These are phyloP conservation scores for Bjerkandera adusta DNA, from an alignment of 1,284 basidiomycete species.

Conservation along the genomic window DNA sequence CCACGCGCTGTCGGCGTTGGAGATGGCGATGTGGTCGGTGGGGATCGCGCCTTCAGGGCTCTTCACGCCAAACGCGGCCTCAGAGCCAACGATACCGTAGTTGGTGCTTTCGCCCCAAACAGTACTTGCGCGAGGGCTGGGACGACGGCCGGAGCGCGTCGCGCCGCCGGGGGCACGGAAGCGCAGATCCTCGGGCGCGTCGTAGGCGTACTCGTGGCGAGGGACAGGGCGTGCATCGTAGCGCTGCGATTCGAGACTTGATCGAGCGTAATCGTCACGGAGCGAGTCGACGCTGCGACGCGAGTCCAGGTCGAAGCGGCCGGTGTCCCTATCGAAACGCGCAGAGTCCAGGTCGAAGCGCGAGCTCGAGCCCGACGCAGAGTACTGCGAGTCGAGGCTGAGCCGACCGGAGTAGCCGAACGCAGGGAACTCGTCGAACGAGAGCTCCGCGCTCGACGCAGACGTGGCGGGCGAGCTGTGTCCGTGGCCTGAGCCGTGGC, in stretches of 20 bases:
- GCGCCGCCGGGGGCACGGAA: slow-evolving; percentile 3
- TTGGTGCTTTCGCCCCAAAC: too few relatives aligned
- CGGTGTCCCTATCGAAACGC: neutral
- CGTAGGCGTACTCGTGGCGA: too few relatives aligned
- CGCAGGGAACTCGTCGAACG: slow-evolving; percentile 58
- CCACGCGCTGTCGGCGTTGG: slow-evolving; percentile 60
- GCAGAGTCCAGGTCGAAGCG: neutral
- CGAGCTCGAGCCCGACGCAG: neutral
- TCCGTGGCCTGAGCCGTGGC: too few relatives aligned
- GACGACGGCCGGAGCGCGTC: neutral
- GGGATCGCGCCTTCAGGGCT: neutral
- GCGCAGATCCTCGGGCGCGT: neutral
- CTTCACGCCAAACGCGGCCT: slow-evolving; percentile 1
- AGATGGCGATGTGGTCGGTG: slow-evolving; percentile 20
- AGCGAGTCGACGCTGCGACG: too few relatives aligned
- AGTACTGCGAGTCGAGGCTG: slow-evolving; percentile 10
- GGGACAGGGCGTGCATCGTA: slow-evolving; percentile 3
- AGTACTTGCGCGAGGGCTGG: too few relatives aligned
- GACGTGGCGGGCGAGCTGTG: slow-evolving; percentile 47
- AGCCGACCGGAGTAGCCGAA: slow-evolving; percentile 13
- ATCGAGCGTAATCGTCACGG: too few relatives aligned
- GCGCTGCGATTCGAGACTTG: too few relatives aligned
- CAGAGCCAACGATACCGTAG: too few relatives aligned
- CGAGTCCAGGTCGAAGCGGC: neutral
- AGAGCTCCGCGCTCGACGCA: slow-evolving; percentile 61